Base-by-base conservation (phyloP, 768 basidiomycete species). In the Tremella fuciformis region DNA sequence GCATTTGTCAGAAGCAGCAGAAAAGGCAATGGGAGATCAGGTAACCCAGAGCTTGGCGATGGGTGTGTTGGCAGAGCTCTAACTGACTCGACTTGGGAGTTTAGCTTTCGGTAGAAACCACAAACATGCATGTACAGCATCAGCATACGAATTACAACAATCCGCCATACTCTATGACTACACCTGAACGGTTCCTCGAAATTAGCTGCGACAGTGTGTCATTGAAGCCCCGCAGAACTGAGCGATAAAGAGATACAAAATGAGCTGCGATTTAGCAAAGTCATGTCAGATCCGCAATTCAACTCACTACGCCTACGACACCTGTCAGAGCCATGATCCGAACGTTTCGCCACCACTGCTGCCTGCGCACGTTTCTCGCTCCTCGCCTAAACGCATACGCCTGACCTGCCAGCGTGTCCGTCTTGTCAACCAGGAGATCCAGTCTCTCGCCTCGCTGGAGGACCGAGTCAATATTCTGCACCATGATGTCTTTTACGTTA, bases 21-120 rank as follows among this genome's bases (percentile, higher is more conserved):
- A 98, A 80, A 91, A 88, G 78, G 92, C 93, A 1, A 97, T 99
- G 86, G 92, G 91, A 2, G 87, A 96, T 77, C 93, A 97, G 77
- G 91, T 97, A 53, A 88, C 92, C 42, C 93, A 96, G 80, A 93
- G 88, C 73, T 78, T 97, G 62, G 93, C 89, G 40, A 94, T 91
- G 66, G 94, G 94, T 86, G 81, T 97, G 61, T 81, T 96, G 62
- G 90, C 91, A 57, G 92, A 97, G 80, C 80, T 96, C 69, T 92
- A 75, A 64, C 21, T 21, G 56, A 50, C 19, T 38, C 9, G 53
- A 50, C 18, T 46, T 18, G 18, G 42, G 42, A 46, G 42, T 46
- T 18, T 15, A 24, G 18, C 18, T 22, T 18, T 46, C 42, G n/a
- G 16, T 46, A 18, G 22, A 24, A 18, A 18, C 42, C 42, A 46